A percentile compares a stretch with the other conserved stretches of the same genome.
Evolutionary conservation across 306 rosid species (phyloP).

Genomic region (Cercis canadensis): DNA sequence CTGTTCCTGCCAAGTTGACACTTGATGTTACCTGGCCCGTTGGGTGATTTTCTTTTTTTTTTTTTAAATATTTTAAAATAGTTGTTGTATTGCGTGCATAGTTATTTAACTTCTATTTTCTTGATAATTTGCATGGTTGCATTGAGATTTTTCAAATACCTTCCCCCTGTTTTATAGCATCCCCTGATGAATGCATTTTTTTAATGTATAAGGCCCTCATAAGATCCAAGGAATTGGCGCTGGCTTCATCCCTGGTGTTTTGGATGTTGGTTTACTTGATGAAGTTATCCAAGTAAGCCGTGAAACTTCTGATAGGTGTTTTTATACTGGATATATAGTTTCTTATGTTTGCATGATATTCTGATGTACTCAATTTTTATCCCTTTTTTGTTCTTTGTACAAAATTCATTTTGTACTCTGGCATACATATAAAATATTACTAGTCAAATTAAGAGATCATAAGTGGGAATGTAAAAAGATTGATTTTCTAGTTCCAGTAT

Average conservation of each 20-base stretch:
- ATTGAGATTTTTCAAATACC: conserved; percentile 16
- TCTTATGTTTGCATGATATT: conserved; percentile 1
- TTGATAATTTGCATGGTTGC: background rate
- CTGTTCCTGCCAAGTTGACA: too few species aligned
- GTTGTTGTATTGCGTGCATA: background rate
- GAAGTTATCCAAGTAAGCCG: conserved; percentile 87
- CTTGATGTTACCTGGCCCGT: too few species aligned
- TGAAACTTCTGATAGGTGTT: conserved; percentile 24
- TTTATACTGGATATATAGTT: background rate
- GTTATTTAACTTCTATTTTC: background rate
- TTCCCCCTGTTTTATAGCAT: background rate
- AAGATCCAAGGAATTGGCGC: conserved; percentile 99
- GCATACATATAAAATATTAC: background rate
- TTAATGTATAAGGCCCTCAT: conserved; percentile 74
- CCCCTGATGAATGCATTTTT: conserved; percentile 39
- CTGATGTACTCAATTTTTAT: background rate
- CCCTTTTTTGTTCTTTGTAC: conserved; percentile 3
- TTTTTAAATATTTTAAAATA: too few species aligned
- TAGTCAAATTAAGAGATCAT: background rate
- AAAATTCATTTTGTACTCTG: background rate
- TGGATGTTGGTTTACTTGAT: conserved; percentile 71
- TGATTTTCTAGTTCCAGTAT: conserved; percentile 3
- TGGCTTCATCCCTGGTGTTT: conserved; percentile 94
- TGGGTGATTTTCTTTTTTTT: too few species aligned
- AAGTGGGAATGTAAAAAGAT: background rate